Base-by-base conservation (phyloP, 2,329 filamentous ascomycete species). In the Conoideocrella luteorostrata region DNA sequence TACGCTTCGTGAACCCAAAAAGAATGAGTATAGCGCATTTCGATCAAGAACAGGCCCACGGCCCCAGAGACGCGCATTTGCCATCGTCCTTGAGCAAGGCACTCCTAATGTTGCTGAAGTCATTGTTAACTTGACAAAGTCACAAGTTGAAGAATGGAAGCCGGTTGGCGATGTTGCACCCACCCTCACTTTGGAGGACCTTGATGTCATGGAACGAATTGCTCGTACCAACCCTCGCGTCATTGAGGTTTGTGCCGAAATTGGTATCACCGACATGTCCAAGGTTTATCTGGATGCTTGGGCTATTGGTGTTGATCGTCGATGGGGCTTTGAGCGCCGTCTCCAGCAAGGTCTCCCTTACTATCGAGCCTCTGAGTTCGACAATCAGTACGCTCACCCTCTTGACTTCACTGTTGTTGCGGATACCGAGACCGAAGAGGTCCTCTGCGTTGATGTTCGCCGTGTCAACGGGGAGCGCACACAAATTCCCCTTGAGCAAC, bases 221-320 rank as follows among this genome's bases (percentile, higher is more conserved):
- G 74, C 80, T 34, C 74, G 85, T 47, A 76, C 76, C 51, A 84
- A 90, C 53, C 71, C 81, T 0, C 83, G 81, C 49, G 85, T 90
- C 47, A 86, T 89, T 55, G 80, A 88, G 61, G 84, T 86, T 56
- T 91, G 86, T 56, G 76, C 73, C 3, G 77, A 89, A 26, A 68
- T 88, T 50, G 86, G 86, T 18, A 88, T 91, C 49, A 72, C 80
- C 52, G 84, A 90, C 53, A 91, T 91, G 86, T 68, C 85, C 63
- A 88, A 89, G 65, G 83, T 91, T 28, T 90, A 86, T 64, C 84
- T 86, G 60, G 86, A 91, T 61, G 85, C 84, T 33, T 91, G 86
- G 86, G 88, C 86, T 2, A 89, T 91, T 62, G 86, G 86, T 24
- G 86, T 86, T 50, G 86, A 91, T 54, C 78, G 86, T 59, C 80